Evolutionary conservation across 306 rosid genomes (phyloP).

Genomic region (Quercus gilva): DNA sequence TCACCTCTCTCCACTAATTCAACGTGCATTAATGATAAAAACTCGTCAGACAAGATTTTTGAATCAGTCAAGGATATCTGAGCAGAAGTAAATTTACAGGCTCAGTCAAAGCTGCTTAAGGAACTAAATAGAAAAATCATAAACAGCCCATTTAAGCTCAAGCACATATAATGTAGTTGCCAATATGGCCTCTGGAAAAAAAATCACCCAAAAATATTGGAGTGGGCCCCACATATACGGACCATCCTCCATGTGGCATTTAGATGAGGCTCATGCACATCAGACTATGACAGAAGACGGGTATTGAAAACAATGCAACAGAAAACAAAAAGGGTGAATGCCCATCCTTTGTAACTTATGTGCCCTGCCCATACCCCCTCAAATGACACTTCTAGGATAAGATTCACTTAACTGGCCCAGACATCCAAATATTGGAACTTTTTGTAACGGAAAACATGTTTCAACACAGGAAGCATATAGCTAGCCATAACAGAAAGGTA

Average conservation of each 20-base stretch:
- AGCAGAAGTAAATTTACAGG: neutral
- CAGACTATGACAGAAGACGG: slow-evolving; percentile 1
- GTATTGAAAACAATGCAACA: slow-evolving; percentile 15
- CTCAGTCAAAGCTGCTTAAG: neutral
- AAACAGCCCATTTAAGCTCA: neutral
- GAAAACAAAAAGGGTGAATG: slow-evolving; percentile 21
- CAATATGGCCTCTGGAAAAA: neutral
- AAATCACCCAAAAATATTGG: neutral
- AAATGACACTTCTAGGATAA: slow-evolving; percentile 21
- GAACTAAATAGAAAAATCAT: neutral
- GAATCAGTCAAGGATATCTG: neutral
- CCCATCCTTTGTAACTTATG: slow-evolving; percentile 18
- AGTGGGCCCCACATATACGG: neutral
- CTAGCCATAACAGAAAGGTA: slow-evolving; percentile 18
- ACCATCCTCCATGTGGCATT: slow-evolving; percentile 7
- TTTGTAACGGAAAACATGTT: slow-evolving; percentile 14
- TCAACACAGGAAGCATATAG: slow-evolving; percentile 24
- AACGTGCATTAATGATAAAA: neutral
- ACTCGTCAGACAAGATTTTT: neutral
- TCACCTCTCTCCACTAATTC: neutral
- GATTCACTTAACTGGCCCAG: slow-evolving; percentile 19
- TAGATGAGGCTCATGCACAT: neutral
- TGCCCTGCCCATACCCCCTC: slow-evolving; percentile 39
- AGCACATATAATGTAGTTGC: neutral
- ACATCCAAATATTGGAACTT: slow-evolving; percentile 18